Percentiles rank a stretch among this genome's conserved stretches.
Evolutionary conservation across 2,329 filamentous ascomycete genomes (phyloP).

Genomic region (Cladorrhinum sp.): DNA sequence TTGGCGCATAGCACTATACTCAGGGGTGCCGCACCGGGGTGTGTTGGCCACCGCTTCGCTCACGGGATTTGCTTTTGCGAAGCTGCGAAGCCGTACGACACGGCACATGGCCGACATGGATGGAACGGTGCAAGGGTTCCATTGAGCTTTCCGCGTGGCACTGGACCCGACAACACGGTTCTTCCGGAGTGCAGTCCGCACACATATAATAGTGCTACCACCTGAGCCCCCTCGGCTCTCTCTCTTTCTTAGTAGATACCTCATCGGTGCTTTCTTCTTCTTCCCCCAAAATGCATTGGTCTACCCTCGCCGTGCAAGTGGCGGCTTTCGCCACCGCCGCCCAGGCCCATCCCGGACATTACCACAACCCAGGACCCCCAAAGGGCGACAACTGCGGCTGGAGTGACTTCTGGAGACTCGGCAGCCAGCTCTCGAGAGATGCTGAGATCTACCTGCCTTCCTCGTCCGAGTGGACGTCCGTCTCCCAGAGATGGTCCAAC

Average conservation of each 20-base stretch:
- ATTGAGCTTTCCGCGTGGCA: not conserved
- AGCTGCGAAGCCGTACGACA: too few species aligned
- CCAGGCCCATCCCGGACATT: not conserved
- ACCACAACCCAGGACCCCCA: not conserved
- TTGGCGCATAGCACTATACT: not conserved
- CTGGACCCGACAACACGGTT: not conserved
- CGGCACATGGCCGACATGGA: not conserved
- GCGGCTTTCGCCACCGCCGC: not conserved
- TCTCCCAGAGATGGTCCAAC: constrained; percentile 45
- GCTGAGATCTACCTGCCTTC: constrained; percentile 43
- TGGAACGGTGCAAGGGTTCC: not conserved
- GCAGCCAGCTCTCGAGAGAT: constrained; percentile 34
- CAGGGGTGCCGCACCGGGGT: not conserved
- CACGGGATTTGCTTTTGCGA: not conserved
- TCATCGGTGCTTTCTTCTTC: not conserved
- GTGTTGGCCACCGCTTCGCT: too few species aligned
- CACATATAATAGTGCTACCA: not conserved
- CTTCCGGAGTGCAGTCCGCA: not conserved
- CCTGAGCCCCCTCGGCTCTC: constrained; percentile 9
- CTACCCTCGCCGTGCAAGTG: not conserved
- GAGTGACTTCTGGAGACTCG: constrained; percentile 24
- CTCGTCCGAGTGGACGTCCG: constrained; percentile 37
- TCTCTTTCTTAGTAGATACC: not conserved
- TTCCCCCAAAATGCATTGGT: not conserved
- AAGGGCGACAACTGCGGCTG: not conserved